phyloP scores from a whole-genome alignment of 2,329 filamentous ascomycete genomes.

The Beauveria asiatica region DNA sequence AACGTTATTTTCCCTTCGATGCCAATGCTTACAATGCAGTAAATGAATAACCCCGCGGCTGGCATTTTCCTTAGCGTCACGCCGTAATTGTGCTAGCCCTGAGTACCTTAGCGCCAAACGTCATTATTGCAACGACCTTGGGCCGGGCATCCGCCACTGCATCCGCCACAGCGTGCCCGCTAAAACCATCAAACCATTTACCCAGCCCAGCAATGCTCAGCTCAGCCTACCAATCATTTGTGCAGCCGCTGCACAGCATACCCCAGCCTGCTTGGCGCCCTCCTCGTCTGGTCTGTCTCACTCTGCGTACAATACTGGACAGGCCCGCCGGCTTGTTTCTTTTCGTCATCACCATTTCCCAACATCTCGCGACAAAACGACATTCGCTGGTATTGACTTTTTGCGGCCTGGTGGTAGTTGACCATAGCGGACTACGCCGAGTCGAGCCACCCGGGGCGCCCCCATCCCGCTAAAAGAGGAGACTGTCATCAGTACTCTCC shows the following conservation, averaged over 20 bases:
- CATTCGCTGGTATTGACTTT: neutral
- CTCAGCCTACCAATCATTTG: neutral
- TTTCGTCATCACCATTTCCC: neutral
- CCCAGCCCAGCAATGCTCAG: neutral
- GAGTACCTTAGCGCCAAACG: neutral
- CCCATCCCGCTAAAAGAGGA: slow-evolving; percentile 2
- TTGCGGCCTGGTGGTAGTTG: neutral
- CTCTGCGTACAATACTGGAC: neutral
- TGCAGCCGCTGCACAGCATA: neutral
- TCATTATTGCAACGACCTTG: neutral
- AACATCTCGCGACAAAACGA: neutral
- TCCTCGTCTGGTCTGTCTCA: neutral
- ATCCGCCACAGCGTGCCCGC: neutral
- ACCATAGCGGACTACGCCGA: neutral
- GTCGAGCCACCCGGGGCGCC: neutral
- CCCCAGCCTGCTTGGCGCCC: neutral
- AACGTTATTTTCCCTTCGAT: neutral
- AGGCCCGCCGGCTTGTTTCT: neutral
- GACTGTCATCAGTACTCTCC: neutral
- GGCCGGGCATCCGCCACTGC: neutral
- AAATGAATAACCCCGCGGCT: neutral
- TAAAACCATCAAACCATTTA: neutral
- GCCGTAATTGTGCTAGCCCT: neutral
- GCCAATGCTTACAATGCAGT: neutral
- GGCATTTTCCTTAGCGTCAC: neutral